Evolutionary conservation across 2,329 filamentous ascomycete species (phyloP).

Genomic region (Colletotrichum gigasporum): DNA sequence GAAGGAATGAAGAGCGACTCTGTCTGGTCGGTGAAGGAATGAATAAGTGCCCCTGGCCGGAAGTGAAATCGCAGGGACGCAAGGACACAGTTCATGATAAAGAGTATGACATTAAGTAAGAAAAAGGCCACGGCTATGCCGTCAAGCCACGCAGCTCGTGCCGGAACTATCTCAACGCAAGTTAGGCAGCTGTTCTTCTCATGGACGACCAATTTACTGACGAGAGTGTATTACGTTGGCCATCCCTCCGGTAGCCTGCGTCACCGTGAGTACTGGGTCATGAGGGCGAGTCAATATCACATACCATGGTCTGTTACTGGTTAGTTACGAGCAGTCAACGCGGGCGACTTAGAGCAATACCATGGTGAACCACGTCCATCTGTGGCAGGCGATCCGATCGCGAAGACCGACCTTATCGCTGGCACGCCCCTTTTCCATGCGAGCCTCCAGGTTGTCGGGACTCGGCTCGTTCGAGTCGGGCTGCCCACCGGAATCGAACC

Average conservation of each 20-base stretch:
- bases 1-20: slow-evolving; percentile 83
- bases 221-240: slow-evolving; percentile 63
- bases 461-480: slow-evolving; percentile 37
- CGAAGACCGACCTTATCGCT: slow-evolving; percentile 52
- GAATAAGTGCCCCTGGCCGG: slow-evolving; percentile 74
- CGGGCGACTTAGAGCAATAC: slow-evolving; percentile 35
- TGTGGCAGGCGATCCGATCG: slow-evolving; percentile 61
- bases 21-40: slow-evolving; percentile 79
- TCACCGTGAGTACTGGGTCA: slow-evolving; percentile 12
- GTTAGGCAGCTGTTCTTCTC: too few relatives aligned
- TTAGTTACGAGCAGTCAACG: slow-evolving; percentile 24
- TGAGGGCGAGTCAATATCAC: slow-evolving; percentile 8
- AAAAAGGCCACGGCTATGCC: slow-evolving; percentile 70
- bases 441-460: slow-evolving; percentile 47
- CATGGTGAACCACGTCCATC: slow-evolving; percentile 83
- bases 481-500: slow-evolving; percentile 9
- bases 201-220: too few relatives aligned
- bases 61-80: slow-evolving; percentile 75
- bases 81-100: slow-evolving; percentile 69
- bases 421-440: slow-evolving; percentile 31
- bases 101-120: slow-evolving; percentile 71
- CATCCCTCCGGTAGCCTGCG: slow-evolving; percentile 64
- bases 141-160: slow-evolving; percentile 63
- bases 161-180: slow-evolving; percentile 69
- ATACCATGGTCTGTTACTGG: slow-evolving; percentile 42